Evolutionary conservation across 2,329 filamentous ascomycete genomes (phyloP).

Genomic region (Fusarium buxicola): DNA sequence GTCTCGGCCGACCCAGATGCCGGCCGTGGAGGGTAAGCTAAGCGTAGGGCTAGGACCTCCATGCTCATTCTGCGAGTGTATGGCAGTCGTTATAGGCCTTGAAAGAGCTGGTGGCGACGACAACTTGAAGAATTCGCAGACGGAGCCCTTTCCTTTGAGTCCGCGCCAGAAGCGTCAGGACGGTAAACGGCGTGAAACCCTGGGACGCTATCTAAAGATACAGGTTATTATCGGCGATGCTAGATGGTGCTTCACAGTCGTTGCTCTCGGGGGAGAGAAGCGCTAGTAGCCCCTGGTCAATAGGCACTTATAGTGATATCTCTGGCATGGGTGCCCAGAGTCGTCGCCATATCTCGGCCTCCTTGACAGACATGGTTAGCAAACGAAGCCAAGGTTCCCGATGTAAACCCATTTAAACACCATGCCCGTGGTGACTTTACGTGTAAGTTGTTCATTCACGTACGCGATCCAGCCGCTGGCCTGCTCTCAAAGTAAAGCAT

Average conservation of each 20-base stretch:
- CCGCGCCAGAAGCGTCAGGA: neutral
- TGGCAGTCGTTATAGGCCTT: neutral
- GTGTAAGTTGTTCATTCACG: constrained; percentile 1
- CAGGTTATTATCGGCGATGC: neutral
- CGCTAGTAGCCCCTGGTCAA: neutral
- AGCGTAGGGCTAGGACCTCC: neutral
- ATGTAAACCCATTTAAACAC: constrained; percentile 1
- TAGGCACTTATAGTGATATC: neutral
- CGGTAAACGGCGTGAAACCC: neutral
- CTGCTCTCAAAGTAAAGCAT: neutral
- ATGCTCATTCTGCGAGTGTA: neutral
- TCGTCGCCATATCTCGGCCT: constrained; percentile 3
- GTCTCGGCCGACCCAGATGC: no score
- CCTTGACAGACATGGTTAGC: neutral
- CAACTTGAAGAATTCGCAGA: neutral
- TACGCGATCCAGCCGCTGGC: neutral
- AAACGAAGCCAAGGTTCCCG: neutral
- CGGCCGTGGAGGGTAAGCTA: no score
- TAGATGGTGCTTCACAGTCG: neutral
- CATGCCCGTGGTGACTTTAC: neutral
- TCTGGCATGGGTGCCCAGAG: constrained; percentile 2
- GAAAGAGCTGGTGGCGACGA: neutral
- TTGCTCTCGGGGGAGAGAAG: constrained; percentile 1
- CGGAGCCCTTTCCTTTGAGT: neutral
- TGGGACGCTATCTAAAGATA: neutral